Evolutionary conservation across 192 early-diverging fungal species (phyloP).

Genomic region (Umbelopsis sp.): DNA sequence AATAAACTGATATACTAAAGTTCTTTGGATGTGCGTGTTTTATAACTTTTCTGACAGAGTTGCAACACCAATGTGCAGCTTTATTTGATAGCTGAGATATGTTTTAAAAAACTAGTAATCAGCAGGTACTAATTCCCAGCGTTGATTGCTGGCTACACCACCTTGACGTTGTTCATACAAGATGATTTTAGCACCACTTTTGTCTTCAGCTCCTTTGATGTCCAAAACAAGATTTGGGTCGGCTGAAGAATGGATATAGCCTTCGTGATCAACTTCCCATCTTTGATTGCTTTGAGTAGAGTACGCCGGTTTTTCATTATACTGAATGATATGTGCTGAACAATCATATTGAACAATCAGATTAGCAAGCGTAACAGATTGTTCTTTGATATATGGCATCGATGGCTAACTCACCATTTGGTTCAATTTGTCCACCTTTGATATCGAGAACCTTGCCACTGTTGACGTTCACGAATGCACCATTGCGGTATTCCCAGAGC

Average conservation of each 20-base stretch:
- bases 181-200: constrained; percentile 25
- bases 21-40: background rate
- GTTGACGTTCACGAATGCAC: constrained; percentile 23
- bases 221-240: constrained; percentile 27
- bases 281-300: constrained; percentile 16
- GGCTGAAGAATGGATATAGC: constrained; percentile 27
- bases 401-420: background rate
- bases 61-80: background rate
- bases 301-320: constrained; percentile 14
- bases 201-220: constrained; percentile 27
- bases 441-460: constrained; percentile 33
- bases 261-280: constrained; percentile 24
- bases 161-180: constrained; percentile 30
- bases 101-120: background rate
- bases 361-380: background rate
- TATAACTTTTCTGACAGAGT: background rate
- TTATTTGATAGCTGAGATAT: background rate
- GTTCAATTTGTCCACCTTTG: constrained; percentile 23
- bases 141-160: constrained; percentile 27
- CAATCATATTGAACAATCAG: background rate
- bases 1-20: constrained; percentile 15
- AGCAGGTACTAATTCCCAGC: constrained; percentile 28
- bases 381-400: background rate
- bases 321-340: constrained; percentile 30
- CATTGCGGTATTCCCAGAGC: constrained; percentile 32